phyloP scores from a whole-genome alignment of 345 rosid genomes.

The Corymbia maculata region DNA sequence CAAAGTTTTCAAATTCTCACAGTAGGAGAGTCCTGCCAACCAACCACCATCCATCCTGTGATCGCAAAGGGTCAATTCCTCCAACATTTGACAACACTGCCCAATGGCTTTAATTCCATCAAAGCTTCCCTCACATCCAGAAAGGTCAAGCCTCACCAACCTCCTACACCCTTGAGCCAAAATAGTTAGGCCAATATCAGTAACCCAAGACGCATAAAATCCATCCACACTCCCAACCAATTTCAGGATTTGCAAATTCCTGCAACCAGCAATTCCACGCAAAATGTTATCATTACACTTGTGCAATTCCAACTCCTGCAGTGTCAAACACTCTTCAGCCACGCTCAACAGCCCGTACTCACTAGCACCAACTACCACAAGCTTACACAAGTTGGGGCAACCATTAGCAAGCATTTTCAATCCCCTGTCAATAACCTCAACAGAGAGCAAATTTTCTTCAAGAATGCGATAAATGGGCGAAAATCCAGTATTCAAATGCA shows the following conservation, averaged over 20 bases:
- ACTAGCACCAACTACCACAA: slow-evolving; percentile 56
- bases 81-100: slow-evolving; percentile 92
- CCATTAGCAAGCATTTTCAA: slow-evolving; percentile 37
- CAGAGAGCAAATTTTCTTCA: slow-evolving; percentile 54
- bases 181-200: slow-evolving; percentile 88
- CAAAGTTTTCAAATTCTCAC: slow-evolving; percentile 85
- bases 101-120: slow-evolving; percentile 95
- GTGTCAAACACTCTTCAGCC: slow-evolving; percentile 50
- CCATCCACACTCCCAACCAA: slow-evolving; percentile 59
- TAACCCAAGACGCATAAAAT: slow-evolving; percentile 48
- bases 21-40: slow-evolving; percentile 72
- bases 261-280: slow-evolving; percentile 72
- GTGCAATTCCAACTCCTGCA: slow-evolving; percentile 83
- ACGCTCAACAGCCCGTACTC: slow-evolving; percentile 59
- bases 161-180: slow-evolving; percentile 90
- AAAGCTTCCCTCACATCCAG: slow-evolving; percentile 84
- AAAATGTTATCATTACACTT: slow-evolving; percentile 58
- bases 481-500: slow-evolving; percentile 33
- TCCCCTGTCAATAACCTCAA: slow-evolving; percentile 55
- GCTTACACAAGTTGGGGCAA: slow-evolving; percentile 63
- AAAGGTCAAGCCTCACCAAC: slow-evolving; percentile 82
- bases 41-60: slow-evolving; percentile 94
- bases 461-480: slow-evolving; percentile 20
- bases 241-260: slow-evolving; percentile 78
- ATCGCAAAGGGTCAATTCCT: slow-evolving; percentile 70